Conservation (phyloP, 768 basidiomycete genomes). For the Leccinum subgranulosum region DNA sequence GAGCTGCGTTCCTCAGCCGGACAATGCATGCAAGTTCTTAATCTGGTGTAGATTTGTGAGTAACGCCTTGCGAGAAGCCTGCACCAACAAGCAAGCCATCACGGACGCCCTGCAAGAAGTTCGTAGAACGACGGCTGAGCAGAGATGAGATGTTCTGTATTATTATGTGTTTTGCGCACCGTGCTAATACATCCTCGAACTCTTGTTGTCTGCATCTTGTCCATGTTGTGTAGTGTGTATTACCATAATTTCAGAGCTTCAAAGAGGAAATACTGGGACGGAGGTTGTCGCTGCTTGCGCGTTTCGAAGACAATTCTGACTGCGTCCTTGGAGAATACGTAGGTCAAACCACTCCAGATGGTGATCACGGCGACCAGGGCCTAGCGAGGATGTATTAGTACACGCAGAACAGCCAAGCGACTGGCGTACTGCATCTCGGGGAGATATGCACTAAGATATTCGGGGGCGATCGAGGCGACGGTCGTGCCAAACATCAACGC, state of each 20-base stretch:
- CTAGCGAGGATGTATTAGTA: constrained; percentile 31
- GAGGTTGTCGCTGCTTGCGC: constrained; percentile 30
- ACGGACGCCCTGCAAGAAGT: constrained; percentile 70
- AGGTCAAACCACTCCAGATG: constrained; percentile 86
- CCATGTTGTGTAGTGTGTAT: constrained; percentile 18
- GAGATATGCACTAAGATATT: constrained; percentile 52
- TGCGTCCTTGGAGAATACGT: constrained; percentile 72
- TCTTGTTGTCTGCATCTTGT: constrained; percentile 19
- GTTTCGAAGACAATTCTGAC: constrained; percentile 55
- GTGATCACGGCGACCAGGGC: constrained; percentile 88
- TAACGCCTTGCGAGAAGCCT: constrained; percentile 60
- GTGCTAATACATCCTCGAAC: background rate
- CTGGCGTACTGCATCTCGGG: constrained; percentile 70
- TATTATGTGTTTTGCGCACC: background rate
- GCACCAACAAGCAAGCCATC: constrained; percentile 57
- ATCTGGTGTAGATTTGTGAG: constrained; percentile 50
- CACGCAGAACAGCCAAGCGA: background rate
- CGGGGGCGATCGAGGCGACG: constrained; percentile 71
- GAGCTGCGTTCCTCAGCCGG: constrained; percentile 38
- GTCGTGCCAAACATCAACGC: constrained; percentile 89
- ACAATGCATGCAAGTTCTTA: constrained; percentile 6
- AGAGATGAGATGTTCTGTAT: constrained; percentile 7
- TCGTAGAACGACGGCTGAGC: constrained; percentile 38
- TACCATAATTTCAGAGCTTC: constrained; percentile 11
- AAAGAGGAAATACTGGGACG: constrained; percentile 10